Evolutionary conservation across 352 stramenopile genomes (phyloP), one percentile per base, ranked within the genome.

Genomic region (Aphanomyces cochlioides): DNA sequence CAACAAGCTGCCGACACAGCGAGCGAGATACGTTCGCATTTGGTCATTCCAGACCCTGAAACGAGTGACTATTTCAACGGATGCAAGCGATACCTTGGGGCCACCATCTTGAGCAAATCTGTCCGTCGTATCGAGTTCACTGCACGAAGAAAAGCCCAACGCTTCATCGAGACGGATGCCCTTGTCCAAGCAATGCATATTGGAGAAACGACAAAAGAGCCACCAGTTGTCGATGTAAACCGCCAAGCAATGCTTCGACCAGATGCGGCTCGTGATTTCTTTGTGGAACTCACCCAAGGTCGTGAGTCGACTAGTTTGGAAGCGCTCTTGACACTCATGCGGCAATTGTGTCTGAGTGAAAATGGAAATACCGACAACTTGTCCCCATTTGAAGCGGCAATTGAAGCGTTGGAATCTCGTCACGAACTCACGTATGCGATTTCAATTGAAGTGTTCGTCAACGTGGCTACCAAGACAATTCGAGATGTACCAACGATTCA

Each of bases 41-140:
- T 70, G 17, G 5, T 53, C 15, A 54, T 70, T 17, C 64, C 64
- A 43, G 54, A 70, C 54, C 64, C 64, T 4, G 47, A 53, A 41
- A 70, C 64, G 5, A 60, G 50, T 41, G 40, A 53, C 34, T 54
- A 40, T 48, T 70, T 70, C 38, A 54, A 70, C 39, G 64, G 64
- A 15, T 39, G 17, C 37, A 70, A 70, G 54, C 64, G 64, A 21
- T 70, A 70, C 64, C 37, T 70, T 1, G 5, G 12, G 19, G 64
- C 64, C 7, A 8, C 8, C 10, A 43, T 70, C 5, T 45, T 53
- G 6, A 45, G 64, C 54, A 61, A 21, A 12, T 43, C 21, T 5
- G 64, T 43, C 5, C n/a, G 19, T 5, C 15, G 5, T n/a, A 70
- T 70, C 47, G 64, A 70, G 36, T 7, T 28, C 4, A 6, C 6